These are phyloP conservation scores for Monosporascus ibericus DNA, from an alignment of 2,329 filamentous ascomycete genomes.

Conservation along the genomic window DNA sequence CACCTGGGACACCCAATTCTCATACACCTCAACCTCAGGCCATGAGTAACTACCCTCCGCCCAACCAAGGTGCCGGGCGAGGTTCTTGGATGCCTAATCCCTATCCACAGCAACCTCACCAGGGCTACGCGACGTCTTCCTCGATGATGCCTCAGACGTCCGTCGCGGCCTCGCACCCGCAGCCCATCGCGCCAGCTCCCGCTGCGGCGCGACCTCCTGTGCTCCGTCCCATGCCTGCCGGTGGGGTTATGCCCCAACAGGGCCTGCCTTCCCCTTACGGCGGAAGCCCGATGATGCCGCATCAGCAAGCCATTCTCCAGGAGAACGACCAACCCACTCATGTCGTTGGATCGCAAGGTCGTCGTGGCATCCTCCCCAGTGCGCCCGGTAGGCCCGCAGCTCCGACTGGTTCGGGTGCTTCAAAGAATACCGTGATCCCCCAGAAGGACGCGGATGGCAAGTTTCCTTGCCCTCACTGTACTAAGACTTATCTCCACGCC, in stretches of 20 bases:
- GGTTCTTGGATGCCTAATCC: constrained; percentile 48
- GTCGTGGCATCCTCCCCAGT: constrained; percentile 85
- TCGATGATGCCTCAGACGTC: constrained; percentile 63
- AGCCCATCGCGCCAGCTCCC: constrained; percentile 70
- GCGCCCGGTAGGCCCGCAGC: constrained; percentile 80
- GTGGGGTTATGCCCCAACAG: constrained; percentile 54
- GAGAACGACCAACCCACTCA: constrained; percentile 70
- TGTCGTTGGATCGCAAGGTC: constrained; percentile 90
- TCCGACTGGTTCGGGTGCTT: constrained; percentile 60
- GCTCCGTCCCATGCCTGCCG: constrained; percentile 65
- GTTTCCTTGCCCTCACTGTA: constrained; percentile 96
- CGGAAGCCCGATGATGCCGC: constrained; percentile 48
- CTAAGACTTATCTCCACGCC: constrained; percentile 94
- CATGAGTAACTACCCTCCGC: constrained; percentile 39
- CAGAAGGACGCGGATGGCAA: constrained; percentile 96
- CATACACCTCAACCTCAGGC: constrained; percentile 18
- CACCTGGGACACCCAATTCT: constrained; percentile 57
- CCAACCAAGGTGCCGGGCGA: constrained; percentile 41
- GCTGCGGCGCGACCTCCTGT: constrained; percentile 52
- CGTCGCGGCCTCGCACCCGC: constrained; percentile 62
- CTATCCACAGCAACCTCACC: constrained; percentile 44
- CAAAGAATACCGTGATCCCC: constrained; percentile 78
- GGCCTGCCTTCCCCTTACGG: constrained; percentile 56
- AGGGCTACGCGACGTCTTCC: constrained; percentile 49
- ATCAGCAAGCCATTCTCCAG: constrained; percentile 47